phyloP scores from a whole-genome alignment of 192 early-diverging fungal genomes.

The Rhizophlyctis rosea region DNA sequence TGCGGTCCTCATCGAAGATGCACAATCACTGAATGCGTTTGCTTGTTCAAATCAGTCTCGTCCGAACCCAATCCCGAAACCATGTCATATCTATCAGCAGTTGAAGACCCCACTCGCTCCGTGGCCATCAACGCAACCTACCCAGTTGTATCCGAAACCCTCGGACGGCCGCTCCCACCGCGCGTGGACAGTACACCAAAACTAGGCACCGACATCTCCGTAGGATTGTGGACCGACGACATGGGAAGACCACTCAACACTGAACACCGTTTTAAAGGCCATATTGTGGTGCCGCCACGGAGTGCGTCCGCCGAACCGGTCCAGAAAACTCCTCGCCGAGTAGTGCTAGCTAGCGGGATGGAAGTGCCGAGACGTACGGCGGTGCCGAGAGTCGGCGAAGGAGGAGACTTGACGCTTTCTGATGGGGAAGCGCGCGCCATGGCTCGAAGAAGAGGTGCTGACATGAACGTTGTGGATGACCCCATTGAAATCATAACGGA shows the following conservation, averaged over 20 bases:
- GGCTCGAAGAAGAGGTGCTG: no score
- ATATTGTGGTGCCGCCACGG: no score
- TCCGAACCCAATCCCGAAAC: conserved; percentile 7
- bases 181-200: neutral
- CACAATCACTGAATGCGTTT: neutral
- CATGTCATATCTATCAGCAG: conserved; percentile 17
- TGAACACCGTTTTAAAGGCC: no score
- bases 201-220: neutral
- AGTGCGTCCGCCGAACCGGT: no score
- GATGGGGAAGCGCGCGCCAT: no score
- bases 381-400: no score
- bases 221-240: neutral
- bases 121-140: neutral
- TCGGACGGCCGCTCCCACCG: neutral
- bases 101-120: conserved; percentile 10
- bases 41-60: neutral
- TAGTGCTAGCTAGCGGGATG: no score
- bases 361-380: no score
- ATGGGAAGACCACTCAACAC: neutral
- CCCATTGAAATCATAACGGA: no score
- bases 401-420: no score
- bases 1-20: neutral
- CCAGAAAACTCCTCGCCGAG: no score
- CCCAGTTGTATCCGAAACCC: neutral
- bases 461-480: no score